Evolutionary conservation across 306 rosid species (phyloP).

Genomic region (Castanopsis chinensis): DNA sequence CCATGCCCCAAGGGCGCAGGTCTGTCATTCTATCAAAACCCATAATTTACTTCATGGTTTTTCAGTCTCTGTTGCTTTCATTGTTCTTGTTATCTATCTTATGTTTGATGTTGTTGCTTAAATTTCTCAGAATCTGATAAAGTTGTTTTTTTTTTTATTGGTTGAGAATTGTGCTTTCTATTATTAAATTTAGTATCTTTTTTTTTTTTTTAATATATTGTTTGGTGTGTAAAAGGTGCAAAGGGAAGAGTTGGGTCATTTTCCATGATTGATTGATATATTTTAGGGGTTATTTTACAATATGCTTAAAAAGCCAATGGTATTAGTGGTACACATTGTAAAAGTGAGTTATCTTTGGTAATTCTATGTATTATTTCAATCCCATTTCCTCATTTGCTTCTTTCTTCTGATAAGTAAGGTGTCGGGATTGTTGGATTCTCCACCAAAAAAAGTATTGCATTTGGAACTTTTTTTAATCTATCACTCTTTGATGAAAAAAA

Average conservation of each 20-base stretch:
- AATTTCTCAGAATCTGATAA: neutral
- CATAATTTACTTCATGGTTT: neutral
- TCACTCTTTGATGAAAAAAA: neutral
- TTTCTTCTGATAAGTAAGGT: too few relatives aligned
- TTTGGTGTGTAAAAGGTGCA: too few relatives aligned
- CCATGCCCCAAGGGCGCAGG: conserved; percentile 35
- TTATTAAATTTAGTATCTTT: too few relatives aligned
- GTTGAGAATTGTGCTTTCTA: too few relatives aligned
- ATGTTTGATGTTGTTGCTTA: neutral
- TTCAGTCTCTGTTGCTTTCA: neutral
- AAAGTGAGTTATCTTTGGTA: neutral
- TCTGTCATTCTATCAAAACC: conserved; percentile 17
- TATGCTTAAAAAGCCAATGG: neutral
- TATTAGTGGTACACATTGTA: neutral
- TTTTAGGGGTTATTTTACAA: neutral
- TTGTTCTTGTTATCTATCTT: neutral
- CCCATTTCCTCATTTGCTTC: too few relatives aligned
- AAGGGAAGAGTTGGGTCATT: neutral
- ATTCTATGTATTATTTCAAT: too few relatives aligned
- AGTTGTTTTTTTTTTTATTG: neutral
- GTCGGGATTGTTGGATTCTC: too few relatives aligned
- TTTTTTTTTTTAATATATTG: too few relatives aligned
- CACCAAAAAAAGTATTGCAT: too few relatives aligned
- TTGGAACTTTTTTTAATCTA: neutral
- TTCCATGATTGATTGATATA: neutral